Evolutionary conservation across 371 early-diverging fungal genomes (phyloP), one percentile per base, ranked within the genome.

Genomic region (Encephalitozoon cuniculi): DNA sequence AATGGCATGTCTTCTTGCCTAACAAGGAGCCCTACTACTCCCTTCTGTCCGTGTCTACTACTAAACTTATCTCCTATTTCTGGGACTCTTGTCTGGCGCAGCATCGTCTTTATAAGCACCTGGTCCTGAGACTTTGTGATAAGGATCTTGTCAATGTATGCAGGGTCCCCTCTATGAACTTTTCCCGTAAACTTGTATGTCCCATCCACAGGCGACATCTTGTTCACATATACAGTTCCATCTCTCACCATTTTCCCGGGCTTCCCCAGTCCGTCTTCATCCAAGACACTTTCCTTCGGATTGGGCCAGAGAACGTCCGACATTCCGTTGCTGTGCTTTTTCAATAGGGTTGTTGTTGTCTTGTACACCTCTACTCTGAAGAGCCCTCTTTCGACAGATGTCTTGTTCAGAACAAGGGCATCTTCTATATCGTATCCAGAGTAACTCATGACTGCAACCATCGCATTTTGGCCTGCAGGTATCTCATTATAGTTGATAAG

Each of bases 391-490:
- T 99, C 97, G 4, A 98, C 80, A 51, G 95, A 92, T 7, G 92
- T 89, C 87, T 92, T 93, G 87, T 97, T 99, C 63, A 99, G 74
- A 2, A 99, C 93, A 75, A 98, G 83, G 15, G 99, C 96, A 88
- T 99, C 98, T 88, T 99, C 99, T 85, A 96, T 95, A 89, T 99
- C 96, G 87, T 98, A 98, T 51, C 98, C 98, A 64, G 92, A 91
- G 82, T 95, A 97, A 87, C 90, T 90, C 96, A 98, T 95, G 68
- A 99, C 96, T 64, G 96, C 97, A 5, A 99, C 94, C 25, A 91
- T 94, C 15, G 96, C 98, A 82, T 97, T 97, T 85, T 97, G 96
- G 37, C 98, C 99, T 52, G 98, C 96, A 39, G 99, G 98, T 59
- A 93, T 85, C 84, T 94, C 92, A 83, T 95, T 95, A 82, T 92